Evolutionary conservation across 2,329 filamentous ascomycete genomes (phyloP), one percentile per base, ranked within the genome.

Genomic region (Herpotrichia juniperi): DNA sequence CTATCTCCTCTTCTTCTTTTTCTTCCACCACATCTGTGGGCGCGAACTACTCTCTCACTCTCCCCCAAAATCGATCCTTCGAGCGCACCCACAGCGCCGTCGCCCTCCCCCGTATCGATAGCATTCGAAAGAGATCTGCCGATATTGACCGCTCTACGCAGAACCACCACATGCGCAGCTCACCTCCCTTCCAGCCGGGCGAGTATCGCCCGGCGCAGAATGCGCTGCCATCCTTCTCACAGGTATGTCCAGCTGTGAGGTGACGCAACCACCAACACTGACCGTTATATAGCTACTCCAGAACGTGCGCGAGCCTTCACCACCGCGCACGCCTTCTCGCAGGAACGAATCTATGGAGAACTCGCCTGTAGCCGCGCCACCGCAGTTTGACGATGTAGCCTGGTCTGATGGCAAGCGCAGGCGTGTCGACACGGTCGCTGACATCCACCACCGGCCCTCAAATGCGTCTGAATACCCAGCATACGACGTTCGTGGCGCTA

Each of bases 141-240:
- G 32, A 30, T 17, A 39, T 25, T 53, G 21, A 59, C 48, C 16
- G 2, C 9, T 6, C 2, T 22, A 5, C 50, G 21, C 68, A 72
- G 67, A 64, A 54, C 40, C 64, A 64, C 31, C 59, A 65, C 46
- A 56, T 62, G 34, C 63, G 68, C 30, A 61, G 63, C 34, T 71
- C 69, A n/a, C 69, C 69, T 7, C 69, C 69, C 5, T 58, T 71
- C 3, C 69, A 72, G 50, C 63, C 64, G 2, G 66, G 66, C 30
- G 69, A 72, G 55, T 65, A 67, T 25, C 58, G 48, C 11, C 57
- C 57, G 7, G 48, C 56, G 9, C 61, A 55, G 4, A 63, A 63
- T 22, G n/a, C 37, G 21, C 63, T 72, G 12, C 69, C 69, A 1
- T 69, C 67, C 1, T 71, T 72, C 25, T 57, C 58, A 26, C 62